Evolutionary conservation across 2,329 filamentous ascomycete genomes (phyloP).

Genomic region (Pseudonectria foliicola): DNA sequence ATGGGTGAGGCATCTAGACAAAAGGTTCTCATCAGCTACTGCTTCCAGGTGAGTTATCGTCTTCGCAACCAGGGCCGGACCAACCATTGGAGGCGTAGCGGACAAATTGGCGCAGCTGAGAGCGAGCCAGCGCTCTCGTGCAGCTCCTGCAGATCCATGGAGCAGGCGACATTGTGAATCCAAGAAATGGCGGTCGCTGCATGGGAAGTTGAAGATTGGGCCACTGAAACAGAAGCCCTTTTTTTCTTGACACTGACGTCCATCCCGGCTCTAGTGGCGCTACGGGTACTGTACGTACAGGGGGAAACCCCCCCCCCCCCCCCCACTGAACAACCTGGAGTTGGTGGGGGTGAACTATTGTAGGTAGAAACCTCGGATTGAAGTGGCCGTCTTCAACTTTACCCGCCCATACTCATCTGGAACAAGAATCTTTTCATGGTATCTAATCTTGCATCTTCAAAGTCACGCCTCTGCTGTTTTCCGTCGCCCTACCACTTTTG

Average conservation of each 20-base stretch:
- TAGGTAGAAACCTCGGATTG: too few species aligned
- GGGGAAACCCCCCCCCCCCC: constrained; percentile 11
- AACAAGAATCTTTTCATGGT: too few species aligned
- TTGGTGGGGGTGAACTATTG: too few species aligned
- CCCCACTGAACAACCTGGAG: too few species aligned
- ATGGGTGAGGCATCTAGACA: constrained; percentile 13
- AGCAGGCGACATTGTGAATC: constrained; percentile 22
- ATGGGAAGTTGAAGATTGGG: background rate
- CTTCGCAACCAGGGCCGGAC: background rate
- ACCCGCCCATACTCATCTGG: too few species aligned
- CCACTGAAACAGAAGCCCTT: constrained; percentile 1
- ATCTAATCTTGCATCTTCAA: background rate
- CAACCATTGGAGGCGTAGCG: constrained; percentile 28
- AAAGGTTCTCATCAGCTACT: constrained; percentile 2
- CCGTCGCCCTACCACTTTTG: constrained; percentile 27
- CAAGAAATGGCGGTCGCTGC: background rate
- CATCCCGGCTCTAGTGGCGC: constrained; percentile 4
- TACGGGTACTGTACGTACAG: constrained; percentile 5
- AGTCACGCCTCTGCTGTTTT: constrained; percentile 7
- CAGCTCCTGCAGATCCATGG: constrained; percentile 33
- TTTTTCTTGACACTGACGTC: background rate
- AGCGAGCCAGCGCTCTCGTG: constrained; percentile 22
- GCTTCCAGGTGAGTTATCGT: background rate
- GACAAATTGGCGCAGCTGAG: constrained; percentile 18
- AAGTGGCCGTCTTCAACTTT: too few species aligned